Conservation (phyloP, 169 alveolate genomes). For the Cryptosporidium viatorum region DNA sequence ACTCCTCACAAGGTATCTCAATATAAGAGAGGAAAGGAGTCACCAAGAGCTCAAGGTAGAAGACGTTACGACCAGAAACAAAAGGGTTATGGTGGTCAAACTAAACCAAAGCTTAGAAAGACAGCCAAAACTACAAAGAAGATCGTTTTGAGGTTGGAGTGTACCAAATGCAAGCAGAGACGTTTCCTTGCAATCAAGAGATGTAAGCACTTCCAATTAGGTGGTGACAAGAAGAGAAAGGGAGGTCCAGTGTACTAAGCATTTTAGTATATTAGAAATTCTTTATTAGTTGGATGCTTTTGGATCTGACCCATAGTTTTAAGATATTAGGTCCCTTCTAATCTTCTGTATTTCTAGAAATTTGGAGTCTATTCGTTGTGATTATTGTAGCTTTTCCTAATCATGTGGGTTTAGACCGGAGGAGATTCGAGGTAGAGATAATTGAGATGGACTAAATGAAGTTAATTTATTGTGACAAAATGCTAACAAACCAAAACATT, state of each 20-base stretch:
- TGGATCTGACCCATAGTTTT: slow-evolving; percentile 1
- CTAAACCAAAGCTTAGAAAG: slow-evolving; percentile 98
- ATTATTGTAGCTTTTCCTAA: neutral
- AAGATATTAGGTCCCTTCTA: slow-evolving; percentile 4
- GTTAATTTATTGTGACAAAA: neutral
- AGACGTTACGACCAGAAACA: slow-evolving; percentile 99
- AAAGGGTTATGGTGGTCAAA: slow-evolving; percentile 99
- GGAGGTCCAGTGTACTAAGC: slow-evolving; percentile 79
- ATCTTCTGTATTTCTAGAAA: slow-evolving; percentile 8
- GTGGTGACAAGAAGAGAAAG: slow-evolving; percentile 94
- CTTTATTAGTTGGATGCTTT: neutral
- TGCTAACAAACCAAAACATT: neutral
- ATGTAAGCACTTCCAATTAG: slow-evolving; percentile 98
- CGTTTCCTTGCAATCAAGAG: slow-evolving; percentile 96
- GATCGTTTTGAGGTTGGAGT: slow-evolving; percentile 97
- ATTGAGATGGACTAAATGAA: neutral
- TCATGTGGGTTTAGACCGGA: neutral
- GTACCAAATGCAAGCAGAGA: slow-evolving; percentile 97
- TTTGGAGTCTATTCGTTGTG: neutral
- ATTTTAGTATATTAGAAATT: neutral
- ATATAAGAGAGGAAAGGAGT: slow-evolving; percentile 98
- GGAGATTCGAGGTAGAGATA: neutral
- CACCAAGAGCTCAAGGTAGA: slow-evolving; percentile 96
- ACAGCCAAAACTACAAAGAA: slow-evolving; percentile 99
- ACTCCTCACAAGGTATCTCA: slow-evolving; percentile 95